Percentiles rank a stretch among this genome's conserved stretches.
Evolutionary conservation across 331 rosid species (phyloP).

Genomic region (Prunus yedoensis): DNA sequence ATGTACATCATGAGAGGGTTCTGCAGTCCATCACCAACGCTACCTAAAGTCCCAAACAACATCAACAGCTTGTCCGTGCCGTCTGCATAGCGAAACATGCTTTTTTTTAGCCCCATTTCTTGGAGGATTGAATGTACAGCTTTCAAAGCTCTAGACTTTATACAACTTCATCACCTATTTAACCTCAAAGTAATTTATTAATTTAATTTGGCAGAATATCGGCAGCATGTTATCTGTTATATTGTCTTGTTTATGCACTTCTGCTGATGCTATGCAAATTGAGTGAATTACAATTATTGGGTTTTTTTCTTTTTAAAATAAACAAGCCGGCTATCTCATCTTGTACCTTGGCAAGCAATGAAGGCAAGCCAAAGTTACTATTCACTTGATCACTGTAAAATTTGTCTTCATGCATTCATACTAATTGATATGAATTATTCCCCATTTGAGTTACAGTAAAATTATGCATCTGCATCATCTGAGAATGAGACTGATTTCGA

Average conservation of each 20-base stretch:
- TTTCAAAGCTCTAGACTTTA: neutral
- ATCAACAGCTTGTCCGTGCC: constrained; percentile 65
- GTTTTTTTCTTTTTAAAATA: neutral
- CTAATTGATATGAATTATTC: constrained; percentile 34
- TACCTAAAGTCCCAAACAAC: constrained; percentile 76
- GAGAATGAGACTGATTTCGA: constrained; percentile 17
- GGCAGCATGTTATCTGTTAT: constrained; percentile 27
- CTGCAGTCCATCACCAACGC: constrained; percentile 91
- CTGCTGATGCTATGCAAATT: constrained; percentile 15
- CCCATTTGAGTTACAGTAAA: neutral
- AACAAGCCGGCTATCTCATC: constrained; percentile 22
- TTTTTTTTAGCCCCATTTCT: constrained; percentile 48
- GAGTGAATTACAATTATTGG: neutral
- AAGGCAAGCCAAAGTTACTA: constrained; percentile 6
- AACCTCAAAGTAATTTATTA: constrained; percentile 9
- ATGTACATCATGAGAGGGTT: constrained; percentile 77
- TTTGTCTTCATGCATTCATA: constrained; percentile 36
- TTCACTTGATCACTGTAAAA: constrained; percentile 11
- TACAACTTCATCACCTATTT: constrained; percentile 17
- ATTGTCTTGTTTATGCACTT: constrained; percentile 22
- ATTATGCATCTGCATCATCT: neutral
- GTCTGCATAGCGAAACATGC: constrained; percentile 77
- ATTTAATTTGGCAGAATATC: constrained; percentile 24
- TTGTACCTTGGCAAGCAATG: constrained; percentile 24
- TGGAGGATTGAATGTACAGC: neutral